Evolutionary conservation across 78 protist species (phyloP).

Genomic region (Isochrysis galbana): DNA sequence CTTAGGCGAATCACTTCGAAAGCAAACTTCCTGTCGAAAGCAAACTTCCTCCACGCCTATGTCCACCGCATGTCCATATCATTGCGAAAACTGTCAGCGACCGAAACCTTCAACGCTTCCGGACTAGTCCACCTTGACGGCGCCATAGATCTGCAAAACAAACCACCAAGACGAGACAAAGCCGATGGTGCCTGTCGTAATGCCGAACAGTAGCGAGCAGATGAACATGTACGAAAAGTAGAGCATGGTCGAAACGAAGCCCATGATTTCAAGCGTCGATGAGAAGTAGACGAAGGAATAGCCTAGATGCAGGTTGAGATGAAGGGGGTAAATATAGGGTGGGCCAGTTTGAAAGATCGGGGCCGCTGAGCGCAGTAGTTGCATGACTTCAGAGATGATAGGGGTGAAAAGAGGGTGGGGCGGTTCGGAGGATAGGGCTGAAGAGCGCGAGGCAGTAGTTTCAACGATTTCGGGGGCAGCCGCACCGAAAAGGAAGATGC

Average conservation of each 20-base stretch:
- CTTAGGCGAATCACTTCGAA: too few relatives aligned
- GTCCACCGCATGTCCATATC: too few relatives aligned
- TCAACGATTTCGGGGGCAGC: too few relatives aligned
- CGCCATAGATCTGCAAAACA: slow-evolving; percentile 3
- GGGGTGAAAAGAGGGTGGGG: not conserved
- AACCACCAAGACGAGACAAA: not conserved
- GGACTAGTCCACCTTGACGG: slow-evolving; percentile 23
- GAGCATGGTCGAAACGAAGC: slow-evolving; percentile 10
- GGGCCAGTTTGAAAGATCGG: too few relatives aligned
- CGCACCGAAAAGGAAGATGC: not conserved
- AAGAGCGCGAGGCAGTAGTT: not conserved
- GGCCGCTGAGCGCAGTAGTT: not conserved
- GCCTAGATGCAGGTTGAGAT: too few relatives aligned
- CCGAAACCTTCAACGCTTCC: too few relatives aligned
- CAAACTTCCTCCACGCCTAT: too few relatives aligned
- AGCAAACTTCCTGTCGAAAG: too few relatives aligned
- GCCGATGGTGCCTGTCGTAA: slow-evolving; percentile 15
- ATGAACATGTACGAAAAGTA: slow-evolving; percentile 15
- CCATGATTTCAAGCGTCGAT: not conserved
- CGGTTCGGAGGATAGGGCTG: not conserved
- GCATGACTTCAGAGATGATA: not conserved
- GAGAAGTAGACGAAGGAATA: not conserved
- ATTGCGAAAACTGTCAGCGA: too few relatives aligned
- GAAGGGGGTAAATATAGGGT: too few relatives aligned
- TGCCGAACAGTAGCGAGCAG: not conserved